Evolutionary conservation across 2,329 filamentous ascomycete genomes (phyloP).

Genomic region (Trichophyton equinum): DNA sequence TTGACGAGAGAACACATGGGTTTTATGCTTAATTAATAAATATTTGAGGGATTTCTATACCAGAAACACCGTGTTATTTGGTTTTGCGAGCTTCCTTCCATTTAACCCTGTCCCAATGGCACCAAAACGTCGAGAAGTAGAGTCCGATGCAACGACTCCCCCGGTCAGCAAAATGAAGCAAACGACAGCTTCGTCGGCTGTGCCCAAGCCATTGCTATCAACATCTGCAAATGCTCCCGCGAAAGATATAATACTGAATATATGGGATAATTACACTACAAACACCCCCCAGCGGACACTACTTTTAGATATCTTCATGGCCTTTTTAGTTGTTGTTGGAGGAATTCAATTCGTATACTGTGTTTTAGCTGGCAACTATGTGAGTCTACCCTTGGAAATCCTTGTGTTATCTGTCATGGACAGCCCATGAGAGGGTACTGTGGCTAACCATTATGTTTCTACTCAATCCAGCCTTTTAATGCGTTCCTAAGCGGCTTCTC

Average conservation of each 20-base stretch:
- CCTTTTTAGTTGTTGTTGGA: conserved; percentile 71
- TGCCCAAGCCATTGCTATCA: conserved; percentile 22
- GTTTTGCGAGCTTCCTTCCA: neutral
- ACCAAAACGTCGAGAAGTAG: conserved; percentile 22
- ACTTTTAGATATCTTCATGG: conserved; percentile 83
- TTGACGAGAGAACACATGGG: neutral
- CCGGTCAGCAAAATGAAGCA: conserved; percentile 7
- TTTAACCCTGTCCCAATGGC: conserved; percentile 14
- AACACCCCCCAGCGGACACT: conserved; percentile 82
- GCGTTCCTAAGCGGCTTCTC: conserved; percentile 93
- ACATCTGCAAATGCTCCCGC: conserved; percentile 30
- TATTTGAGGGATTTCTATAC: neutral
- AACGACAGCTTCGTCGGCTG: conserved; percentile 13
- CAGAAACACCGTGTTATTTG: neutral
- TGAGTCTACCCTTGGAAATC: conserved; percentile 40
- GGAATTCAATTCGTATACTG: conserved; percentile 92
- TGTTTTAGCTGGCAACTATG: conserved; percentile 82
- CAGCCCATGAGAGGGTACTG: neutral
- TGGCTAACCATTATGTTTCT: neutral
- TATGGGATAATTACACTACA: conserved; percentile 67
- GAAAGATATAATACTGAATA: conserved; percentile 50
- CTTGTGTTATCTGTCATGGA: neutral
- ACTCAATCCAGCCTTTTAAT: conserved; percentile 69
- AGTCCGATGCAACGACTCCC: conserved; percentile 7
- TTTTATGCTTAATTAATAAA: neutral